These are phyloP conservation scores for Cnidoscolus chayamansa DNA, from an alignment of 441 rosid genomes.

Conservation along the genomic window DNA sequence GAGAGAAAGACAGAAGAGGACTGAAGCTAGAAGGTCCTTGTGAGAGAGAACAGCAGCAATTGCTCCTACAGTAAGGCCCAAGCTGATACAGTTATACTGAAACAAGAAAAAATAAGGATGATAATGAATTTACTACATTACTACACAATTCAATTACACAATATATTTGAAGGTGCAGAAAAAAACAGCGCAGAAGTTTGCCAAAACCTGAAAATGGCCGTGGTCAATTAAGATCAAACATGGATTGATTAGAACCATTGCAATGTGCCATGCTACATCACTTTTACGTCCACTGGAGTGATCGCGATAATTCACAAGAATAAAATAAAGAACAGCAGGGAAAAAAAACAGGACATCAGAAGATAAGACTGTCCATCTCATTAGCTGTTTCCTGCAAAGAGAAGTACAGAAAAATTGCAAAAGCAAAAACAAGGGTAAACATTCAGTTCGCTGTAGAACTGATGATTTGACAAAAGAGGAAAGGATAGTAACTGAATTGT, in stretches of 20 bases:
- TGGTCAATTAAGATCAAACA: conserved; percentile 80
- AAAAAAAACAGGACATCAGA: conserved; percentile 74
- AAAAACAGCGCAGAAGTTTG: conserved; percentile 19
- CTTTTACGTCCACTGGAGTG: conserved; percentile 23
- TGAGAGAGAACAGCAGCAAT: conserved; percentile 68
- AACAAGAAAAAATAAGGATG: conserved; percentile 24
- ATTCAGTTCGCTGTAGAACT: conserved; percentile 14
- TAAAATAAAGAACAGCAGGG: conserved; percentile 67
- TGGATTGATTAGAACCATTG: conserved; percentile 65
- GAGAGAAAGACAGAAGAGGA: conserved; percentile 76
- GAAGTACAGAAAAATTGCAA: background rate
- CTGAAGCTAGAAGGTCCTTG: conserved; percentile 57
- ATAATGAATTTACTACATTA: conserved; percentile 8
- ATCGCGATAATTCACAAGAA: conserved; percentile 42
- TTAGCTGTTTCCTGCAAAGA: conserved; percentile 62
- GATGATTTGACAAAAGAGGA: background rate
- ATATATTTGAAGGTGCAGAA: background rate
- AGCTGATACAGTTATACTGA: conserved; percentile 90
- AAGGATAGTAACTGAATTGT: background rate
- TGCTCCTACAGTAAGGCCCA: conserved; percentile 76
- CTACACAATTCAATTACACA: conserved; percentile 5
- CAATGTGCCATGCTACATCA: conserved; percentile 66
- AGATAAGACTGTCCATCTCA: conserved; percentile 87
- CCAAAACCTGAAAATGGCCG: conserved; percentile 88
- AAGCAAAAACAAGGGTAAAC: background rate